Conservation (phyloP, 176 grass and related monocot genomes). For the Oryza meyeriana region DNA sequence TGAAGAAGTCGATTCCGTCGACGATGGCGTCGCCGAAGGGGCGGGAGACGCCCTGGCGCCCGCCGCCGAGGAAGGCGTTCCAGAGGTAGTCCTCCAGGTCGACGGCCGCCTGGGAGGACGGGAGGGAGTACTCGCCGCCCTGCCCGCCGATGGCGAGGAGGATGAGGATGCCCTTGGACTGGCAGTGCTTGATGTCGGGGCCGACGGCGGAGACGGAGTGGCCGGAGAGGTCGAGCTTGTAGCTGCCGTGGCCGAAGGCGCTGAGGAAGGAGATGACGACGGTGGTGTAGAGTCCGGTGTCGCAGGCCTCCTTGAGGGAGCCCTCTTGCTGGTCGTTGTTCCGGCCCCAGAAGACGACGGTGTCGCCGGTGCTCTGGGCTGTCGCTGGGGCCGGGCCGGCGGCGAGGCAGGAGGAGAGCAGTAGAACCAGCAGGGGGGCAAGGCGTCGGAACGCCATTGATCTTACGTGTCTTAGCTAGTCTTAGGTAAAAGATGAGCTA, state of each 20-base stretch:
- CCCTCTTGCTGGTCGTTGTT: conserved; percentile 20
- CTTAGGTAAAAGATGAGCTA: too few relatives aligned
- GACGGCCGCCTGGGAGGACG: background rate
- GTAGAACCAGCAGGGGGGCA: background rate
- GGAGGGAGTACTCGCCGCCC: background rate
- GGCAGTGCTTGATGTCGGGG: conserved; percentile 30
- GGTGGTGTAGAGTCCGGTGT: background rate
- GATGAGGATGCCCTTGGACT: background rate
- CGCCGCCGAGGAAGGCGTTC: conserved; percentile 10
- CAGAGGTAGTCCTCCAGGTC: conserved; percentile 24
- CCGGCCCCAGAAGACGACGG: conserved; percentile 6
- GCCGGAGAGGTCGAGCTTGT: background rate
- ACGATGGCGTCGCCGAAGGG: conserved; percentile 25
- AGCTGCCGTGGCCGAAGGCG: background rate
- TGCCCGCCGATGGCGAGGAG: conserved; percentile 24
- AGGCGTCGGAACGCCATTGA: background rate
- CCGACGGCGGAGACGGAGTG: background rate
- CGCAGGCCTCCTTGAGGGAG: conserved; percentile 7
- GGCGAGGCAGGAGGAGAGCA: background rate
- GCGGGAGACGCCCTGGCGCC: background rate
- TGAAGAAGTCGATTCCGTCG: conserved; percentile 21
- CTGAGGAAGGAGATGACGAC: conserved; percentile 4
- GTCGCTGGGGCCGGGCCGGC: background rate
- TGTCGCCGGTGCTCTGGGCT: background rate
- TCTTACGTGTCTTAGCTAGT: background rate